Evolutionary conservation across 2,329 filamentous ascomycete genomes (phyloP).

Genomic region (Neofusicoccum laricinum): DNA sequence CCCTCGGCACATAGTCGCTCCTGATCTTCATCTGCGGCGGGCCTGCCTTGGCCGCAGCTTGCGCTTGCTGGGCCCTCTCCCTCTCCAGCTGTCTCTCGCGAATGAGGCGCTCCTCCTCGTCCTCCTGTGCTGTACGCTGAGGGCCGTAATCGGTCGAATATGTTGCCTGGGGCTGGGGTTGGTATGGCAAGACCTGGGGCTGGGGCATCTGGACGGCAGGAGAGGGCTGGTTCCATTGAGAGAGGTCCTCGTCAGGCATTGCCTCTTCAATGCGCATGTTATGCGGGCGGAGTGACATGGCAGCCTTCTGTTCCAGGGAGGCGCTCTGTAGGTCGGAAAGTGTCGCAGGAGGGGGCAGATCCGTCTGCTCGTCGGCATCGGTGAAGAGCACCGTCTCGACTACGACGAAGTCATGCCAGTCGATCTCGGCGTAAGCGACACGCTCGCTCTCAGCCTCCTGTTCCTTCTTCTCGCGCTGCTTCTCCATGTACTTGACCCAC

Average conservation of each 20-base stretch:
- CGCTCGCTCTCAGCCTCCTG: conserved; percentile 82
- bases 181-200: conserved; percentile 24
- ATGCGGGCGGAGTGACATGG: conserved; percentile 73
- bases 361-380: conserved; percentile 79
- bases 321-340: conserved; percentile 90
- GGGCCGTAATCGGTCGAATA: conserved; percentile 29
- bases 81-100: conserved; percentile 45
- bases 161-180: conserved; percentile 27
- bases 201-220: conserved; percentile 35
- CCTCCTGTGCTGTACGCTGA: conserved; percentile 35
- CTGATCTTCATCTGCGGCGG: conserved; percentile 81
- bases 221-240: conserved; percentile 9
- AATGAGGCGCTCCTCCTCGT: conserved; percentile 36
- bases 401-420: conserved; percentile 97
- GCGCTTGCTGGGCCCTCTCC: conserved; percentile 69
- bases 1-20: conserved; percentile 86
- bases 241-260: conserved; percentile 59
- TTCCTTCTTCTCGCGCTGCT: conserved; percentile 84
- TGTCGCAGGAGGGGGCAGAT: conserved; percentile 84
- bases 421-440: conserved; percentile 76
- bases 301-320: conserved; percentile 91
- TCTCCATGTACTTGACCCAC: conserved; percentile 79
- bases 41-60: conserved; percentile 70
- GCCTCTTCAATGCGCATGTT: conserved; percentile 90
- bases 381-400: conserved; percentile 93